Base-by-base conservation (phyloP, 495 filamentous ascomycete genomes). In the Penicillium parvum region DNA sequence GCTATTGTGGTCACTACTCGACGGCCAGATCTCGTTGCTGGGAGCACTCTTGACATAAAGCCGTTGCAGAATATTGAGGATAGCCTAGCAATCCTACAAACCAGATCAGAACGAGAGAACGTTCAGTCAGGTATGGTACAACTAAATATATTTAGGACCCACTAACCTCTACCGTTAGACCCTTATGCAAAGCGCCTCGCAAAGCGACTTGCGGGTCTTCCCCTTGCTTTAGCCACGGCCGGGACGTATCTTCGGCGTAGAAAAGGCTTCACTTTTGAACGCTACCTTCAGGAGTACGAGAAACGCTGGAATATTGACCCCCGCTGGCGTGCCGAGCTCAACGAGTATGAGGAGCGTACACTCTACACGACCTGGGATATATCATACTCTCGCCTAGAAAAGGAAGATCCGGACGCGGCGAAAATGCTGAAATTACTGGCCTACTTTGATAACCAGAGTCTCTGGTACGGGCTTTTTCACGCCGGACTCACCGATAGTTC, bases 391-490 rank as follows among this genome's bases (percentile, higher is more conserved):
- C 27, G 23, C 5, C 38, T 52, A 5, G 12, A 47, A 43, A 33
- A 11, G 0, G 38, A 37, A 15, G 33, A 41, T 16, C 37, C 25
- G 2, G 43, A 42, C 5, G 49, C 49, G 4, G 43, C 43, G 2
- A 42, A 52, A 29, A 5, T 52, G 15, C 32, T 52, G 3, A 42
- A 10, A 19, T 19, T 37, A 16, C 20, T 52, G 5, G 43, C 43
- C 16, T 52, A 47, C 25, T 52, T 52, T 12, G 40, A 34, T 32
- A 44, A 50, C 16, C 34, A 45, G 23, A 47, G n/a, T 5, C 3
- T 47, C 19, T 32, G 17, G 30, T 25, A 41, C 17, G 38, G 26
- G n/a, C 36, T 50, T 14, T 40, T 50, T 9, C 20, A 30, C 29
- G 33, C 8, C 8, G 37, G 49, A 20, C 19, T 47, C 37, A 27